phyloP scores from a whole-genome alignment of 768 basidiomycete species.

The Phanerochaete sordida region DNA sequence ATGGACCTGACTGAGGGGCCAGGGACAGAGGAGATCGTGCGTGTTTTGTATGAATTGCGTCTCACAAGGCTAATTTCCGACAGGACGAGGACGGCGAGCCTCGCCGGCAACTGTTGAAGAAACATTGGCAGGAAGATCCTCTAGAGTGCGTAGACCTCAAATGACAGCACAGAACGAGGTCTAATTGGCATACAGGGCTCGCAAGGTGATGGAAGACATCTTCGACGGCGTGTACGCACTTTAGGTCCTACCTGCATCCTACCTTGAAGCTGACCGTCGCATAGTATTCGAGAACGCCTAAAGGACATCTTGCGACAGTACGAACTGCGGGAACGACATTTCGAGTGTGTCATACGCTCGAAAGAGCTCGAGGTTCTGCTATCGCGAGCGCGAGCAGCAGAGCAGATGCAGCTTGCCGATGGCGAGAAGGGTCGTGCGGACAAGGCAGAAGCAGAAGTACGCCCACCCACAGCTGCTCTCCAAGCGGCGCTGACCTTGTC shows the following conservation, averaged over 20 bases:
- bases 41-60: slow-evolving; percentile 9
- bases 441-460: slow-evolving; percentile 73
- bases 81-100: slow-evolving; percentile 67
- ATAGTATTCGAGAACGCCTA: slow-evolving; percentile 78
- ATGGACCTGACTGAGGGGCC: slow-evolving; percentile 83
- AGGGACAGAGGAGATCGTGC: slow-evolving; percentile 58
- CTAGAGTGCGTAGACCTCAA: slow-evolving; percentile 50
- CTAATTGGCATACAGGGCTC: slow-evolving; percentile 46
- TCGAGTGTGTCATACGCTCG: slow-evolving; percentile 88
- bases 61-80: neutral
- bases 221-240: slow-evolving; percentile 78
- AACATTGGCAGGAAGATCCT: slow-evolving; percentile 78
- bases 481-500: too few relatives aligned
- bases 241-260: neutral
- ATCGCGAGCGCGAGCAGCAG: slow-evolving; percentile 83
- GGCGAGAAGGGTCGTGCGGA: slow-evolving; percentile 67
- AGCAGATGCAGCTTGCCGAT: slow-evolving; percentile 81
- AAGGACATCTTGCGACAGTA: slow-evolving; percentile 87
- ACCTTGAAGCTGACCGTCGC: neutral
- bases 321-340: slow-evolving; percentile 87
- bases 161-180: neutral
- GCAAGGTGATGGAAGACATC: slow-evolving; percentile 73
- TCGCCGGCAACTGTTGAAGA: slow-evolving; percentile 67
- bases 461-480: slow-evolving; percentile 12
- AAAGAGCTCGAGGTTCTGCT: slow-evolving; percentile 88